Percentiles rank a stretch among this genome's conserved stretches.
These are phyloP conservation scores for Exutisphaerella laricina DNA, from an alignment of 2,329 filamentous ascomycete species.

Conservation along the genomic window DNA sequence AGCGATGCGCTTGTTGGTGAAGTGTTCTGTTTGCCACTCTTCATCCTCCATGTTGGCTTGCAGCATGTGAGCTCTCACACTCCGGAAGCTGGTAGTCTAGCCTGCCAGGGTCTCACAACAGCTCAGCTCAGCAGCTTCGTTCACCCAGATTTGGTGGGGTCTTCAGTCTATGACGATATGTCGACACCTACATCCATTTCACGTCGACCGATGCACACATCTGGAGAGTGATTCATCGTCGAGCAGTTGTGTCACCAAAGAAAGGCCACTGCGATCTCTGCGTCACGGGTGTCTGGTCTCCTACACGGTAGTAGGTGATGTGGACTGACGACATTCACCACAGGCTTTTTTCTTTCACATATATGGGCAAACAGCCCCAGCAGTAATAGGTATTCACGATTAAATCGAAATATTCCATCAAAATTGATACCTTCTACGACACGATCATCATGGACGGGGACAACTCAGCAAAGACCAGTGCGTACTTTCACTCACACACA, in stretches of 20 bases:
- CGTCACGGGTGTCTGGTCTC: neutral
- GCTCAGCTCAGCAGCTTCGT: too few relatives aligned
- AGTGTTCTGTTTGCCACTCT: constrained; percentile 7
- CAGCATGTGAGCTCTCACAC: too few relatives aligned
- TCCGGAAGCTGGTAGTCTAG: too few relatives aligned
- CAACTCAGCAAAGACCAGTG: constrained; percentile 4
- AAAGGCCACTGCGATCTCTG: neutral
- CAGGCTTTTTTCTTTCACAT: neutral
- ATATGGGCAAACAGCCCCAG: too few relatives aligned
- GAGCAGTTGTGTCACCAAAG: neutral
- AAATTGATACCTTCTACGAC: neutral
- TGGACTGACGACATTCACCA: constrained; percentile 3
- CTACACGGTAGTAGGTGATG: neutral
- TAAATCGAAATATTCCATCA: neutral
- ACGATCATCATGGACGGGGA: constrained; percentile 3
- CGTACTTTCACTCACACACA: too few relatives aligned
- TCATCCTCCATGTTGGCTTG: constrained; percentile 2
- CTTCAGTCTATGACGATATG: constrained; percentile 1
- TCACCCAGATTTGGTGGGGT: neutral
- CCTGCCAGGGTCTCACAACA: too few relatives aligned
- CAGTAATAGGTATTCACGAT: too few relatives aligned
- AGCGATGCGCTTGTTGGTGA: constrained; percentile 1
- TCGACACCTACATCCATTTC: constrained; percentile 4
- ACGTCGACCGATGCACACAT: neutral
- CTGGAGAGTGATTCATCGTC: neutral